phyloP scores from a whole-genome alignment of 371 early-diverging fungal genomes.

The Syncephalis plumigaleata region DNA sequence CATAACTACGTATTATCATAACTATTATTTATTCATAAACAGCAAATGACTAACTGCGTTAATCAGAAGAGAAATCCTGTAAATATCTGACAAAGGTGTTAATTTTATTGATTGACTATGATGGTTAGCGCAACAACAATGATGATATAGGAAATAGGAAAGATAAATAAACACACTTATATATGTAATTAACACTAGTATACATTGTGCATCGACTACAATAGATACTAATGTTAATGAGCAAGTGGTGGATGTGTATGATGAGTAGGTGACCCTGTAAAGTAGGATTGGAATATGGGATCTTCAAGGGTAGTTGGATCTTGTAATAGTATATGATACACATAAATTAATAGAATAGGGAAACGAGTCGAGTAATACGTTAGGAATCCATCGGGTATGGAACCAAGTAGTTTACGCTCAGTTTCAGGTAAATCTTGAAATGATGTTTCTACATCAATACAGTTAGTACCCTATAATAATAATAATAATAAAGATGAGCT shows the following conservation, averaged over 20 bases:
- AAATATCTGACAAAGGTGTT: too few species aligned
- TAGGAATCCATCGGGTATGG: constrained; percentile 74
- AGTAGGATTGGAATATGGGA: constrained; percentile 44
- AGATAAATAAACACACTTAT: too few species aligned
- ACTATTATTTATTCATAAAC: too few species aligned
- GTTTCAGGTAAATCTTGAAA: constrained; percentile 77
- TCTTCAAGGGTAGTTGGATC: constrained; percentile 32
- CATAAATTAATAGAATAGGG: constrained; percentile 69
- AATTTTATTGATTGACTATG: too few species aligned
- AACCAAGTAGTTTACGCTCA: constrained; percentile 63
- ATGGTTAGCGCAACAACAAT: too few species aligned
- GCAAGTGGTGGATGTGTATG: too few species aligned
- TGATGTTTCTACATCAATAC: constrained; percentile 61
- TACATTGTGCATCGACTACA: not conserved
- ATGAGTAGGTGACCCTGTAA: constrained; percentile 9
- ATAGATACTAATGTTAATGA: not conserved
- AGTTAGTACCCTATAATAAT: constrained; percentile 1
- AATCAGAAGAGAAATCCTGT: too few species aligned
- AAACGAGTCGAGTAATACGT: constrained; percentile 80
- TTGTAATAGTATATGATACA: constrained; percentile 38
- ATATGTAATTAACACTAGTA: not conserved
- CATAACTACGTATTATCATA: too few species aligned
- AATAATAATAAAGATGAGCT: constrained; percentile 1
- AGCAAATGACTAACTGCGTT: too few species aligned
- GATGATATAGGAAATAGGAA: too few species aligned